Evolutionary conservation across 306 rosid species (phyloP), one percentile per base, ranked within the genome.

Genomic region (Trifolium repens): DNA sequence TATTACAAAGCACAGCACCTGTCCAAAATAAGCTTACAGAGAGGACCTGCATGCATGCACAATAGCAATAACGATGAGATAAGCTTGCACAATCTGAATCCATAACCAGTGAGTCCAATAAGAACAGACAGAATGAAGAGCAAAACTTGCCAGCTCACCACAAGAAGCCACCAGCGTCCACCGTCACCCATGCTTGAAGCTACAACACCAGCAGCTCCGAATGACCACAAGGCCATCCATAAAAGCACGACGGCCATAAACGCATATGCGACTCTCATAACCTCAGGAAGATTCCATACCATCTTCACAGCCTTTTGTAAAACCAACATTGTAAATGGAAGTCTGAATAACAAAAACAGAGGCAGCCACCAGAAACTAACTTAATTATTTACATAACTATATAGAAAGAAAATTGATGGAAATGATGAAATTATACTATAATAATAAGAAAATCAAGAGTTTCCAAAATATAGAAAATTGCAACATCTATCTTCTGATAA

Each of bases 81-180:
- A 77, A 64, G 37, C 55, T 65, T 26, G 22, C 67, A 58, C 6
- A 70, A 69, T 69, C 66, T 57, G 66, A 16, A 39, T 62, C 60
- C 34, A 73, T 78, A 80, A 73, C 71, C 57, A 42, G 43, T 1
- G 0, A 61, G 24, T 79, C 37, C 61, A 53, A 75, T 71, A 72
- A 60, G 47, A 70, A 80, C 8, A 11, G 61, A 84, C 67, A 83
- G 74, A 88, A 89, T 59, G 81, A 86, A 88, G 85, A 84, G 90
- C 79, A 87, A 88, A 94, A 91, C 94, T 92, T 89, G 97, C 96
- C 96, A 85, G 89, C 99, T 94, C 99, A 94, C 99, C 99, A 87
- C 96, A 89, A 94, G 97, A 84, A 94, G 96, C 99, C 99, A 94
- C 99, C 99, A 94, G 75, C 93, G 91, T 76, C 96, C 96, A 70